phyloP scores from a whole-genome alignment of 495 filamentous ascomycete species.

The Aspergillus nidulans region DNA sequence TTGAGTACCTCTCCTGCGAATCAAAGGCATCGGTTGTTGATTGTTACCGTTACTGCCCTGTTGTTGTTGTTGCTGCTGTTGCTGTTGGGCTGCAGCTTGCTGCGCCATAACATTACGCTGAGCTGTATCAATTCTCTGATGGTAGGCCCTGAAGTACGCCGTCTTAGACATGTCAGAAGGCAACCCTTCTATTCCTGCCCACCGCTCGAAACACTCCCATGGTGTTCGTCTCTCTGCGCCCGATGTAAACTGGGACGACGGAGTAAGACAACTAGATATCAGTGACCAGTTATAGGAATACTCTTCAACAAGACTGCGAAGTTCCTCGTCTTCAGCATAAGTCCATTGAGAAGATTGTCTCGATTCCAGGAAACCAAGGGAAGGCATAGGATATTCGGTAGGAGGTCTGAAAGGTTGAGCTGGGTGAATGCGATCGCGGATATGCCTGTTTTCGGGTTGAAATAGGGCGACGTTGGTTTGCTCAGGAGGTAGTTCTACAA shows the following conservation, averaged over 20 bases:
- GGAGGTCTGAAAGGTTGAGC: constrained; percentile 92
- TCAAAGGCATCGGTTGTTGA: constrained; percentile 52
- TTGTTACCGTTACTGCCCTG: constrained; percentile 51
- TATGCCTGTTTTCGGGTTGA: constrained; percentile 80
- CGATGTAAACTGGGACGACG: constrained; percentile 71
- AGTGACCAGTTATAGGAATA: constrained; percentile 97
- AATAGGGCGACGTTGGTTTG: constrained; percentile 81
- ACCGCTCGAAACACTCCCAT: constrained; percentile 98
- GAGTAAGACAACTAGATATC: constrained; percentile 71
- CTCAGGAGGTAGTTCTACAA: constrained; percentile 57
- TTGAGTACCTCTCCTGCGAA: constrained; percentile 64
- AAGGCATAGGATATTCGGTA: constrained; percentile 81
- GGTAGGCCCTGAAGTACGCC: constrained; percentile 84
- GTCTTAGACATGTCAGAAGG: constrained; percentile 90
- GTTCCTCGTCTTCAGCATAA: constrained; percentile 79
- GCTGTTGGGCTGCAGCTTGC: constrained; percentile 54
- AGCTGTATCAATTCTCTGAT: constrained; percentile 73
- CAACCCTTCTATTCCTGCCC: constrained; percentile 83
- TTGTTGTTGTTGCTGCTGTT: constrained; percentile 42
- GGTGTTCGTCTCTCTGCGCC: constrained; percentile 87
- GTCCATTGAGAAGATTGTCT: constrained; percentile 88
- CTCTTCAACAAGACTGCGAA: constrained; percentile 78
- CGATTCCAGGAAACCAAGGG: constrained; percentile 81
- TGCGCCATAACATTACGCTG: constrained; percentile 61
- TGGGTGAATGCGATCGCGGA: constrained; percentile 87